Conservation (phyloP, 177 flowering plant species). For the Vitis hybrid region DNA sequence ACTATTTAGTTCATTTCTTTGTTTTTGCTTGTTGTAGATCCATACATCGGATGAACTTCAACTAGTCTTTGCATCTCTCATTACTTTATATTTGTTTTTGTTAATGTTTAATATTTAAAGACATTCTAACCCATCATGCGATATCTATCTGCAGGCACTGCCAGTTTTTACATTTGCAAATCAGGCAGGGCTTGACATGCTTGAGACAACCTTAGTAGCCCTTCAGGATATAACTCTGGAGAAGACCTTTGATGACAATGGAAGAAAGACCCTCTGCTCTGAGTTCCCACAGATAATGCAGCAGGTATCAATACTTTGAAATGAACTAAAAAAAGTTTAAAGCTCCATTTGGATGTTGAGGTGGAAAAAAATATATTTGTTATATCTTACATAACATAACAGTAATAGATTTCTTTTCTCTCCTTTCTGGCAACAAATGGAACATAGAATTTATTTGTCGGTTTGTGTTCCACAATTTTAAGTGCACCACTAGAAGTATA, state of each 20-base stretch:
- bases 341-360: background rate
- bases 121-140: background rate
- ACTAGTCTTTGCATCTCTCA: background rate
- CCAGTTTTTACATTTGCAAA: constrained; percentile 60
- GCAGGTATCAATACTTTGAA: constrained; percentile 31
- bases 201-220: constrained; percentile 52
- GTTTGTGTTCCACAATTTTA: background rate
- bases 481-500: background rate
- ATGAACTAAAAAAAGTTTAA: background rate
- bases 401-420: too few relatives aligned
- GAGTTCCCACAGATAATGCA: constrained; percentile 59
- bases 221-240: constrained; percentile 53
- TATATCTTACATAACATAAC: too few relatives aligned
- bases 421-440: background rate
- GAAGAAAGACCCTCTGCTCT: constrained; percentile 39
- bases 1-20: too few relatives aligned
- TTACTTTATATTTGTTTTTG: background rate
- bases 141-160: constrained; percentile 33
- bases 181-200: constrained; percentile 65
- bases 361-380: background rate
- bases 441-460: background rate
- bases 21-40: too few relatives aligned
- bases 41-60: too few relatives aligned
- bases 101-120: background rate
- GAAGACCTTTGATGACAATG: constrained; percentile 47